Base-by-base conservation (phyloP, 768 basidiomycete species). In the Clitopilus passeckerianus region DNA sequence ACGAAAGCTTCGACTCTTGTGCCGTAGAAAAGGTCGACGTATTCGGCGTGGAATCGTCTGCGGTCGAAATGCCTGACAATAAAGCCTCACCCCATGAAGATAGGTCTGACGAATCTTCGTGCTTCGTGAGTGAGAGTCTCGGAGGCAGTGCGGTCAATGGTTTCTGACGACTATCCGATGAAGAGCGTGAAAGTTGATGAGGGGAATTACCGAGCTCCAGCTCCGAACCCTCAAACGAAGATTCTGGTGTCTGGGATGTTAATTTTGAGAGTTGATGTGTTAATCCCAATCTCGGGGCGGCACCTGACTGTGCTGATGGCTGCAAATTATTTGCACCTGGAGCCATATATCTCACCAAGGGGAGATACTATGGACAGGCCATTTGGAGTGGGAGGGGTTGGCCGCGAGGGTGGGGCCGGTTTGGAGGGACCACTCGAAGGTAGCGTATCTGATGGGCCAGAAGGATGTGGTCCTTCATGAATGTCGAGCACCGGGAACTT, bases 1-100 rank as follows among this genome's bases (percentile, higher is more conserved):
- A 10, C 16, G n/a, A 27, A 24, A 58, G 53, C 50, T 57, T 60
- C 14, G 41, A n/a, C 20, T 62, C 63, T 58, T 67, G 66, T 6
- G 63, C 63, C 15, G 43, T 33, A 8, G 60, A 59, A 53, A 66
- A 66, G 9, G 59, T 57, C 0, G 61, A 64, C 14, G 63, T 9
- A 27, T 52, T 60, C 1, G 61, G 59, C 14, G 64, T 62, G 34
- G 58, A 55, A n/a, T 24, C 37, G 43, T 53, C 63, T n/a, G 50
- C 58, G 12, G 57, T 62, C 1, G 79, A 78, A n/a, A 85, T 78
- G 1, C 79, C 82, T n/a, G 74, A 80, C 33, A 86, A 74, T 34
- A 86, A 63, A 7, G 81, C 75, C 63, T 81, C 77, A 9, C 81
- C 76, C 86, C 86, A 86, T 24, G 75, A 75, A 9, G 77, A 74